phyloP scores from a whole-genome alignment of 306 rosid genomes.

The Mucuna pruriens region DNA sequence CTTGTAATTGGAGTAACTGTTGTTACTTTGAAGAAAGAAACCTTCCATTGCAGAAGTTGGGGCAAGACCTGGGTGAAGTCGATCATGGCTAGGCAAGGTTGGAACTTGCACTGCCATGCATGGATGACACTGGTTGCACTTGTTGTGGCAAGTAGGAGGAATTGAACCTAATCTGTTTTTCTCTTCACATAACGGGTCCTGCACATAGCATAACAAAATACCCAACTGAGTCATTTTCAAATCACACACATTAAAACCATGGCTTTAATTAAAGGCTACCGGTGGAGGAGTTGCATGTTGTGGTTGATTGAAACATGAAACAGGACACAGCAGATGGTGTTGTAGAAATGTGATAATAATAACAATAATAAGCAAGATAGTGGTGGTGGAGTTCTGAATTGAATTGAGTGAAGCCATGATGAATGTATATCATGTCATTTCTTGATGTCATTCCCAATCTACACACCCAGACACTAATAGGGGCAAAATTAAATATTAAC shows the following conservation, averaged over 20 bases:
- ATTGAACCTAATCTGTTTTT: slow-evolving; percentile 80
- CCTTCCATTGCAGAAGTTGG: background rate
- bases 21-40: slow-evolving; percentile 47
- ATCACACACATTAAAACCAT: background rate
- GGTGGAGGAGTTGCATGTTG: no score
- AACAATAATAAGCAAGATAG: slow-evolving; percentile 31
- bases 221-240: background rate
- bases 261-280: no score
- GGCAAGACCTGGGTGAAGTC: slow-evolving; percentile 34
- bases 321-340: slow-evolving; percentile 45
- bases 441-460: slow-evolving; percentile 46
- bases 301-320: no score
- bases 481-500: slow-evolving; percentile 27
- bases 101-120: slow-evolving; percentile 97
- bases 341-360: slow-evolving; percentile 30
- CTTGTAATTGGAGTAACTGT: slow-evolving; percentile 88
- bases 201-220: slow-evolving; percentile 8
- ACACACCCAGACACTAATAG: background rate
- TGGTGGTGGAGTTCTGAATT: slow-evolving; percentile 32
- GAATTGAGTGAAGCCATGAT: slow-evolving; percentile 50
- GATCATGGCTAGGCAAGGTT: slow-evolving; percentile 41
- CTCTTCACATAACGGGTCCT: slow-evolving; percentile 67
- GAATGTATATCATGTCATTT: slow-evolving; percentile 33
- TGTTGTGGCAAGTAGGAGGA: slow-evolving; percentile 97
- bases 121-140: slow-evolving; percentile 89